Percentiles rank a stretch among this genome's conserved stretches.
These are phyloP conservation scores for Penicillium freii DNA, from an alignment of 2,329 filamentous ascomycete genomes.

Conservation along the genomic window DNA sequence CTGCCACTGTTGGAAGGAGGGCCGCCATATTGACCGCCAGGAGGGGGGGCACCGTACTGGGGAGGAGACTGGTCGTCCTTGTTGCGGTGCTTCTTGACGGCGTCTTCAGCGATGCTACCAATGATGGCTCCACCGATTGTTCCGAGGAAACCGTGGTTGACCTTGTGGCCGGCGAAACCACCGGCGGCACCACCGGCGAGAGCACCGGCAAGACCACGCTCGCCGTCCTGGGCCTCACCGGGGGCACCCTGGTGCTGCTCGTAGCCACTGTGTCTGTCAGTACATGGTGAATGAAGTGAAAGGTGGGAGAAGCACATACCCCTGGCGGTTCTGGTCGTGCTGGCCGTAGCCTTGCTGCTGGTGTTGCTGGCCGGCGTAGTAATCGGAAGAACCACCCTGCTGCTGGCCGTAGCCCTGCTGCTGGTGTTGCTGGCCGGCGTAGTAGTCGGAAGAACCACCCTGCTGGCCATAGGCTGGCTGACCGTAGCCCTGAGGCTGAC, in stretches of 20 bases:
- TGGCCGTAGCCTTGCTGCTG: constrained; percentile 15
- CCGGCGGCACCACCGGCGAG: constrained; percentile 49
- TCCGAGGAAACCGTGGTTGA: constrained; percentile 49
- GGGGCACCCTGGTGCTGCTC: constrained; percentile 32
- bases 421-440: constrained; percentile 21
- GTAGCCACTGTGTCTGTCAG: constrained; percentile 25
- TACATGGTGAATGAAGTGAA: not conserved
- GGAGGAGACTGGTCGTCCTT: constrained; percentile 34
- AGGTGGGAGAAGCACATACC: constrained; percentile 21
- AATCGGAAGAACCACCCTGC: constrained; percentile 12
- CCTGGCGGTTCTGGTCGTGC: constrained; percentile 28
- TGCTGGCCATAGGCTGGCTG: constrained; percentile 22
- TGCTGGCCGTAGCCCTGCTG: constrained; percentile 23
- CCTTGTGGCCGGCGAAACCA: constrained; percentile 48
- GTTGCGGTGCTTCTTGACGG: constrained; percentile 43
- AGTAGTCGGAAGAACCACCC: constrained; percentile 13
- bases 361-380: constrained; percentile 20
- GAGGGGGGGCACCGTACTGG: constrained; percentile 8
- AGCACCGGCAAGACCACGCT: constrained; percentile 49
- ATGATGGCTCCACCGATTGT: constrained; percentile 49
- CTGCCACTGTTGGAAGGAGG: constrained; percentile 21
- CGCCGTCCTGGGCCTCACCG: constrained; percentile 43
- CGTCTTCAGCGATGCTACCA: constrained; percentile 47
- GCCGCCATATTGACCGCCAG: constrained; percentile 24
- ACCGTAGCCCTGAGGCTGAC: constrained; percentile 26